These are phyloP conservation scores for Lomentospora prolificans DNA, from an alignment of 2,329 filamentous ascomycete genomes.

Conservation along the genomic window DNA sequence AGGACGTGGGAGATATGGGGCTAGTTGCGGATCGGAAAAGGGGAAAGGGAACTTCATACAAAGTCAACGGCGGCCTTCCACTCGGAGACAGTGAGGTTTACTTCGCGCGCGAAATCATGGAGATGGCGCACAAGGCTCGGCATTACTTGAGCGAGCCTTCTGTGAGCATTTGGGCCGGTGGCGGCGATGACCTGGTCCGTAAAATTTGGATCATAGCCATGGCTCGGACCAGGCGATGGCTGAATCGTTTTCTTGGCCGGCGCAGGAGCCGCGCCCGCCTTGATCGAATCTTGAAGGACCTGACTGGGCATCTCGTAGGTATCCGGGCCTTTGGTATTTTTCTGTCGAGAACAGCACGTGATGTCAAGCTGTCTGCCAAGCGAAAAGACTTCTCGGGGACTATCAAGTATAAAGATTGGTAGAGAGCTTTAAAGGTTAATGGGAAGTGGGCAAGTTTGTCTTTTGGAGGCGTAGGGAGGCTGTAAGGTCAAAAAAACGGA, in stretches of 20 bases:
- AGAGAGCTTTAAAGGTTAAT: too few species aligned
- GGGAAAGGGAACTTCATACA: conserved; percentile 13
- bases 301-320: not conserved
- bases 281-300: not conserved
- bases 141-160: conserved; percentile 49
- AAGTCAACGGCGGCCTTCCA: conserved; percentile 56
- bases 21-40: too few species aligned
- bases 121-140: conserved; percentile 50
- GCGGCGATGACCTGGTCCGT: conserved; percentile 53
- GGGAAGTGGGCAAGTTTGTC: too few species aligned
- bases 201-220: conserved; percentile 31
- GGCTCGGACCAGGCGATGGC: not conserved
- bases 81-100: conserved; percentile 56
- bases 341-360: too few species aligned
- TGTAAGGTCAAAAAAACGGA: too few species aligned
- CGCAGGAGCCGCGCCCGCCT: not conserved
- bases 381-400: too few species aligned
- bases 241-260: not conserved
- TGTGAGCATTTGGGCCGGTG: conserved; percentile 52
- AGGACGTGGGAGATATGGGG: too few species aligned
- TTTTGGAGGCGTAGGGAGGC: too few species aligned
- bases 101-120: conserved; percentile 58
- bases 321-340: not conserved
- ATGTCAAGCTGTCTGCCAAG: too few species aligned
- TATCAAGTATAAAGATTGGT: too few species aligned